phyloP scores from a whole-genome alignment of 2,329 filamentous ascomycete species.

The Rosellinia necatrix region DNA sequence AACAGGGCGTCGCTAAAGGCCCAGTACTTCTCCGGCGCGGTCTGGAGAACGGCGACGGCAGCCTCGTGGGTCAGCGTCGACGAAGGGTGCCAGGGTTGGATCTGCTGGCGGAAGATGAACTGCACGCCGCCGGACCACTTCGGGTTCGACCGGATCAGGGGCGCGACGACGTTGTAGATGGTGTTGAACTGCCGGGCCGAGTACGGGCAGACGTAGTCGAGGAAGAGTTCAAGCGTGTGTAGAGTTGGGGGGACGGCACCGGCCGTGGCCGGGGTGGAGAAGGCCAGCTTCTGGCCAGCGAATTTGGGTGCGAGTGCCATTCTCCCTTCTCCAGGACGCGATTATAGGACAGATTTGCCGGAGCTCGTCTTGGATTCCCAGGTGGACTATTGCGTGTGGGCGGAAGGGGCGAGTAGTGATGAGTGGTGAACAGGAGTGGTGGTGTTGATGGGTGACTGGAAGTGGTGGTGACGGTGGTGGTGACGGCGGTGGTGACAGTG shows the following conservation, averaged over 20 bases:
- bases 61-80: constrained; percentile 83
- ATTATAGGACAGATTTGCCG: neutral
- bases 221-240: constrained; percentile 69
- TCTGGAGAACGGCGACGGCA: constrained; percentile 75
- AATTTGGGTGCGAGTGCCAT: constrained; percentile 83
- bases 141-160: constrained; percentile 66
- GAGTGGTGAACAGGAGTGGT: neutral
- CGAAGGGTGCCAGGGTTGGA: constrained; percentile 94
- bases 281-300: constrained; percentile 69
- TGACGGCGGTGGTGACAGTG: too few species aligned
- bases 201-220: constrained; percentile 89
- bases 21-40: constrained; percentile 77
- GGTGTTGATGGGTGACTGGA: neutral
- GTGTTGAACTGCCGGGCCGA: constrained; percentile 75
- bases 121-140: constrained; percentile 61
- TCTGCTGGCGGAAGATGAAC: constrained; percentile 86
- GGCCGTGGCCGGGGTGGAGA: constrained; percentile 45
- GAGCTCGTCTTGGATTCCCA: neutral
- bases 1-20: constrained; percentile 72
- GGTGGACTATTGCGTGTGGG: neutral
- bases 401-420: neutral
- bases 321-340: too few species aligned
- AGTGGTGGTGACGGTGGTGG: neutral
- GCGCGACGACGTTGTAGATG: constrained; percentile 68
- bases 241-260: constrained; percentile 49